These are phyloP conservation scores for Aspergillus tubingensis DNA, from an alignment of 2,329 filamentous ascomycete species.

Conservation along the genomic window DNA sequence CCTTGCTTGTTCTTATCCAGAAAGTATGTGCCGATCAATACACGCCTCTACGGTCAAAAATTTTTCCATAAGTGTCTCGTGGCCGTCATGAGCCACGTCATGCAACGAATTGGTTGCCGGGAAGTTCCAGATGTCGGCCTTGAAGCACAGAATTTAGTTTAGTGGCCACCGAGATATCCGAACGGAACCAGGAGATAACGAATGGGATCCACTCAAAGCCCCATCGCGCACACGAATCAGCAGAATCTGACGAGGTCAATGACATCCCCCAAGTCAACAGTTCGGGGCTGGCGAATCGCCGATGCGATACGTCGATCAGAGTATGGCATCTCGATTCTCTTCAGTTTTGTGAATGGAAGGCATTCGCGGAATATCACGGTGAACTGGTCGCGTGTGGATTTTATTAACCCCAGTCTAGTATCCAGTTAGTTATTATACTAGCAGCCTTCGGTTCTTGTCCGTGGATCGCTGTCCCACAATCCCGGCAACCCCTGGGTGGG, in stretches of 20 bases:
- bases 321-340: background rate
- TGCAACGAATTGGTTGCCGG: background rate
- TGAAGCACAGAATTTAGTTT: background rate
- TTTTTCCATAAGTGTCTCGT: background rate
- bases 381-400: no score
- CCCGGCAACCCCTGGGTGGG: background rate
- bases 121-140: background rate
- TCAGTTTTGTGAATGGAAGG: background rate
- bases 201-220: background rate
- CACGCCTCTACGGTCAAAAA: background rate
- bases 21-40: background rate
- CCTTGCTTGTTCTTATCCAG: background rate
- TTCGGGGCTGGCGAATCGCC: background rate
- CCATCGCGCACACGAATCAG: background rate
- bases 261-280: background rate
- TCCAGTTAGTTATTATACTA: no score
- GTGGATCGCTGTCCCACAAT: background rate
- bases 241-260: background rate
- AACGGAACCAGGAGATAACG: background rate
- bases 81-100: background rate
- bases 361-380: background rate
- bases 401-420: background rate
- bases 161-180: background rate
- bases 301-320: background rate
- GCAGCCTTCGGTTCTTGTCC: background rate